Conservation (phyloP, 768 basidiomycete species). For the Pilatotrama ljubarskyi region DNA sequence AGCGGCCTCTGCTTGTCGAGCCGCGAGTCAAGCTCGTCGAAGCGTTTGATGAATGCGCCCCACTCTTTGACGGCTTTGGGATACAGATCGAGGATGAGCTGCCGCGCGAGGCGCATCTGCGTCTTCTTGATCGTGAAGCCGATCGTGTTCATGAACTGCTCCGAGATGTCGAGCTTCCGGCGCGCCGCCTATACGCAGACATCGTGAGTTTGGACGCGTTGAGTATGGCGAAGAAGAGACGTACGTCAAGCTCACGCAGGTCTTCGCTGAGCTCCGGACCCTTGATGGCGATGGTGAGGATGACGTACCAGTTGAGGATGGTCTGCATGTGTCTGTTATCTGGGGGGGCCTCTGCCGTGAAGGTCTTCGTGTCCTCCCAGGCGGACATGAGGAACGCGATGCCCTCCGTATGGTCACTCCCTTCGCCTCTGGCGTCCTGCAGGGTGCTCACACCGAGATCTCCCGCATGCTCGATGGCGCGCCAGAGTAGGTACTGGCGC, state of each 20-base stretch:
- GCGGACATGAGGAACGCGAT: constrained; percentile 62
- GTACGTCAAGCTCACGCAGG: constrained; percentile 52
- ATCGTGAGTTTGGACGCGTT: not conserved
- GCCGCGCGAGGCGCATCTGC: constrained; percentile 51
- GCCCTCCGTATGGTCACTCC: constrained; percentile 56
- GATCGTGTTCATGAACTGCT: constrained; percentile 51
- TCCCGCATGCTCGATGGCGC: constrained; percentile 62
- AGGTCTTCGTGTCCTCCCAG: constrained; percentile 58
- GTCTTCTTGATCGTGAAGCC: constrained; percentile 51
- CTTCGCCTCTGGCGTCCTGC: constrained; percentile 42
- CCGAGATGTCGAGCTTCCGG: constrained; percentile 48
- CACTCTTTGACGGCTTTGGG: constrained; percentile 47
- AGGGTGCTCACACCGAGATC: constrained; percentile 53
- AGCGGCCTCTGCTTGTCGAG: constrained; percentile 32
- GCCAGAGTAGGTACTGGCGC: constrained; percentile 54
- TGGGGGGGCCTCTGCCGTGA: constrained; percentile 56
- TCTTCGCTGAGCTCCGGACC: constrained; percentile 51
- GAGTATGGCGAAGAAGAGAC: constrained; percentile 7
- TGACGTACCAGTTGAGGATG: constrained; percentile 59
- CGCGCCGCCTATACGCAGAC: constrained; percentile 33
- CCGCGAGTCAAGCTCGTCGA: constrained; percentile 33
- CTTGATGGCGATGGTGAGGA: constrained; percentile 51
- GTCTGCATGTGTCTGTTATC: constrained; percentile 62
- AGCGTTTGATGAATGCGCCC: constrained; percentile 41
- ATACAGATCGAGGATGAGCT: constrained; percentile 51